Base-by-base conservation (phyloP, 2,329 filamentous ascomycete genomes). In the Blumeriella jaapii region DNA sequence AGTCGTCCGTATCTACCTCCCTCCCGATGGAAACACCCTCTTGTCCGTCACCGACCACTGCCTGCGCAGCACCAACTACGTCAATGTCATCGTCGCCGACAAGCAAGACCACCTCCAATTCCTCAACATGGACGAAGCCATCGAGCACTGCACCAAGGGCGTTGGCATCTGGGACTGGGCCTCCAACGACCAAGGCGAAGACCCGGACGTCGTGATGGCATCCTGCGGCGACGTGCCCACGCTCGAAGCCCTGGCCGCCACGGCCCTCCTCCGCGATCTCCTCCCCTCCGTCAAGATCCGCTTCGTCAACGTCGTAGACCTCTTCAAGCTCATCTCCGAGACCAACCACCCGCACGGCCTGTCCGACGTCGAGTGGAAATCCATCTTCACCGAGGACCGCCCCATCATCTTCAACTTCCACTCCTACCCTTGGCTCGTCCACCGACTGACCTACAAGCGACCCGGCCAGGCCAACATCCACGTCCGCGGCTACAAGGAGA, bases 361-460 rank as follows among this genome's bases (percentile, higher is more conserved):
- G 38, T 68, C 64, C 0, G 74, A 82, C 47, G 45, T 49, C 12
- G 76, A 84, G 53, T 87, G 77, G 71, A 59, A 59, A 10, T 64
- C 77, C 24, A 61, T 85, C 45, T 87, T 87, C 65, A 86, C 81
- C 1, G 64, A 67, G 11, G 64, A 84, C 61, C 76, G 68, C 46
- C 82, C 81, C 14, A 64, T 84, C 54, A 74, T 86, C 53, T 86
- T 87, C 66, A 86, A 85, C 63, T 87, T 86, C 71, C 82, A 87
- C 62, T 79, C 74, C 19, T 86, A 87, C 61, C 81, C 82, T 6
- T 86, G 78, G 78, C 65, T 87, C 50, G 71, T 87, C 33, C 81
- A 86, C 61, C 69, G 81, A 32, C 59, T 87, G 47, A 81, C 79
- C 1, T 86, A 85, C 61, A 79, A 80, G 61, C 74, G 81, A 1